Base-by-base conservation (phyloP, 1,284 basidiomycete species). In the Rhizoctonia solani region DNA sequence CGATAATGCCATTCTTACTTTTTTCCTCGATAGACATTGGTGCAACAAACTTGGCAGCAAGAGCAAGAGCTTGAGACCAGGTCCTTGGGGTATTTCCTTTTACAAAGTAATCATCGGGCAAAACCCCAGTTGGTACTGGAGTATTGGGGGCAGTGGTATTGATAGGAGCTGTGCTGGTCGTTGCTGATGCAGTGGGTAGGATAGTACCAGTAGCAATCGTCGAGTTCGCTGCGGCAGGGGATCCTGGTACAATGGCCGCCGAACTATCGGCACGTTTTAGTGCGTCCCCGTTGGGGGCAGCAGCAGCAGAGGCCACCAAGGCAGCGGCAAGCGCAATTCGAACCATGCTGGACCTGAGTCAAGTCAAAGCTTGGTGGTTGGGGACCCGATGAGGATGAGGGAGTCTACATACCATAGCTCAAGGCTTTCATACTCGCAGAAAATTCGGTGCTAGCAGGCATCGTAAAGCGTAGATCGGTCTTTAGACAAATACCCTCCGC, bases 41-140 rank as follows among this genome's bases (percentile, higher is more conserved):
- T 8, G 59, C 59, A 19, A 63, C 59, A 30, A 63, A 63, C 37
- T 63, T 63, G 59, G 59, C 59, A 3, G 59, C 59, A 21, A 63
- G 23, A 8, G 59, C 30, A 30, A 63, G 49, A 2, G 59, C 59
- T 23, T 52, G 49, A 37, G 59, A 63, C 59, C 59, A 63, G 13
- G 59, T 63, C 4, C 59, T 30, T 39, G 59, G 59, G 21, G 59
- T 63, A 16, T 27, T 37, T 5, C 59, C 59, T 21, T 63, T 47
- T 13, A 63, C 37, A 21, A 63, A 63, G 34, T 63, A 63, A 23
- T 63, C 47, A 21, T 63, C 59, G 25, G 59, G 59, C 49, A 63
- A 30, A 11, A 63, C 9, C 13, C 49, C 49, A 41, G 59, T 25
- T 6, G 59, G 59, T 3, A 63, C 59, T 5, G 58, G 27, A 23